These are phyloP conservation scores for Cynara cardunculus DNA, from an alignment of 129 eudicot species.

Conservation along the genomic window DNA sequence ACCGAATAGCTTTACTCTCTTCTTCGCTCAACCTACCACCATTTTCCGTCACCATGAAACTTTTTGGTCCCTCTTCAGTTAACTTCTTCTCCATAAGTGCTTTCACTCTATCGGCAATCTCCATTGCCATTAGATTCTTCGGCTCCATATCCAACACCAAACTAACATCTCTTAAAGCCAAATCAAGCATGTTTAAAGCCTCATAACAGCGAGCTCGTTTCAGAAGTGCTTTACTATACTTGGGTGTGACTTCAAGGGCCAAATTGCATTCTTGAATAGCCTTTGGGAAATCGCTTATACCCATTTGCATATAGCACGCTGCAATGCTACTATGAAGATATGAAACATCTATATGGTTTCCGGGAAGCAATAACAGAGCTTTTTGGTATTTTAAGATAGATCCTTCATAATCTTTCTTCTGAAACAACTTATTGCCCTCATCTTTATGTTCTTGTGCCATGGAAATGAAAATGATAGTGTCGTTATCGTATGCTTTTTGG, in stretches of 20 bases:
- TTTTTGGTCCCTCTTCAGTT: constrained; percentile 20
- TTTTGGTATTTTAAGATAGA: constrained; percentile 74
- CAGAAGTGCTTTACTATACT: constrained; percentile 79
- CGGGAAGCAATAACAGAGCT: constrained; percentile 72
- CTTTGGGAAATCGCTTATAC: constrained; percentile 66
- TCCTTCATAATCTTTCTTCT: constrained; percentile 72
- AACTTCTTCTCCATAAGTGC: constrained; percentile 20
- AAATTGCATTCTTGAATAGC: constrained; percentile 89
- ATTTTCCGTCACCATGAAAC: neutral
- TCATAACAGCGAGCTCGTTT: constrained; percentile 90
- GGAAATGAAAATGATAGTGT: constrained; percentile 58
- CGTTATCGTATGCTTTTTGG: constrained; percentile 52
- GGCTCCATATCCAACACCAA: constrained; percentile 69
- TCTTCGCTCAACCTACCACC: constrained; percentile 5
- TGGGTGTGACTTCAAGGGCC: constrained; percentile 87
- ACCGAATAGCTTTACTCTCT: constrained; percentile 31
- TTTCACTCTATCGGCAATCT: constrained; percentile 61
- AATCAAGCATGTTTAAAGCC: constrained; percentile 62
- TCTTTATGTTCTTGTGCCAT: constrained; percentile 77
- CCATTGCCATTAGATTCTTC: constrained; percentile 73
- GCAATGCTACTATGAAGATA: constrained; percentile 75
- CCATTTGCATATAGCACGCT: constrained; percentile 88
- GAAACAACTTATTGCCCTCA: constrained; percentile 78
- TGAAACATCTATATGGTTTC: constrained; percentile 62
- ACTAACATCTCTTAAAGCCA: constrained; percentile 60